Conservation (phyloP, 257 asterid species). For the Solanum clarkiae region DNA sequence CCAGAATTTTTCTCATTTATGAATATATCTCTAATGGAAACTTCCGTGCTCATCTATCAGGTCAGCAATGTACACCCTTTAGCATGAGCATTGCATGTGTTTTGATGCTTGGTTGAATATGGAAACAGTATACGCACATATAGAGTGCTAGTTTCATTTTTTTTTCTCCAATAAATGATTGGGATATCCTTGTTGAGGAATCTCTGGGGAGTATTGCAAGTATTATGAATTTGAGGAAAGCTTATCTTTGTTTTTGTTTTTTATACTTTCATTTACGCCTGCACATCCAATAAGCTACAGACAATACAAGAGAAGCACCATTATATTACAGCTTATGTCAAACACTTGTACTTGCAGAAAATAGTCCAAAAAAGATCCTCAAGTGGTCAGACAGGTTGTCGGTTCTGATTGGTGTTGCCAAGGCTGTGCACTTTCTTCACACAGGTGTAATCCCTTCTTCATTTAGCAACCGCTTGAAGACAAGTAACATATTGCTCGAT, state of each 20-base stretch:
- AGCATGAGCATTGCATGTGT: not conserved
- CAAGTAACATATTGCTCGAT: slow-evolving; percentile 68
- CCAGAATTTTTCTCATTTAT: slow-evolving; percentile 66
- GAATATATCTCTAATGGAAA: slow-evolving; percentile 74
- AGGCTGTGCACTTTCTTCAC: slow-evolving; percentile 89
- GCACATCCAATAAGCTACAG: not conserved
- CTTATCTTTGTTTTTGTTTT: not conserved
- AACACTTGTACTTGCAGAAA: slow-evolving; percentile 34
- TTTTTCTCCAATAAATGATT: not conserved
- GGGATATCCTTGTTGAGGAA: not conserved
- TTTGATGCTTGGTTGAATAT: not conserved
- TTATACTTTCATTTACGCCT: not conserved
- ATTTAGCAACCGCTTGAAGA: slow-evolving; percentile 54
- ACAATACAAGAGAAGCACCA: not conserved
- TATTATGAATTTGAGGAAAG: not conserved
- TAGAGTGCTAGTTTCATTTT: not conserved
- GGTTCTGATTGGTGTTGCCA: slow-evolving; percentile 71
- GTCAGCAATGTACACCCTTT: slow-evolving; percentile 14
- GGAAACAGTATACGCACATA: not conserved
- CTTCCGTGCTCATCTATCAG: slow-evolving; percentile 71
- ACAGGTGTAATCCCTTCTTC: slow-evolving; percentile 84
- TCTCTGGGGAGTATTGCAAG: not conserved
- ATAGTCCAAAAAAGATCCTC: slow-evolving; percentile 45
- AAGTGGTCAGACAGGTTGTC: slow-evolving; percentile 88
- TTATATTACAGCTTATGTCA: not conserved